Conservation (phyloP, 495 filamentous ascomycete genomes). For the Penicillium canescens region DNA sequence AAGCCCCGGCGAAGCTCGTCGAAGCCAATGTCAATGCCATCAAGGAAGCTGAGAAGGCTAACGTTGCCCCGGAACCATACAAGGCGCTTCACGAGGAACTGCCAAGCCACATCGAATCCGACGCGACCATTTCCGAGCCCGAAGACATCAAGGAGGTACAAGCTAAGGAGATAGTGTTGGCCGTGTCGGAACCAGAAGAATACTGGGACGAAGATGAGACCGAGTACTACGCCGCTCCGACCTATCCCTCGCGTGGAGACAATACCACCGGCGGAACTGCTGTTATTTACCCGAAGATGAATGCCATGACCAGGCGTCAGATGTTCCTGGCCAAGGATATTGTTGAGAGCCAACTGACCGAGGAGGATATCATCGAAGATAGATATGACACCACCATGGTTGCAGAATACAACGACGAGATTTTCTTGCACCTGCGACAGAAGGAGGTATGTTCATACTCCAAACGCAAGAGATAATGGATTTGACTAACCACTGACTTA, state of each 20-base stretch:
- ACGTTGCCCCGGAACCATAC: not conserved
- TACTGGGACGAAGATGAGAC: slow-evolving; percentile 78
- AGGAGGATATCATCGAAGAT: slow-evolving; percentile 80
- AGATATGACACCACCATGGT: slow-evolving; percentile 97
- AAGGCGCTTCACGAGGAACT: not conserved
- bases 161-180: not conserved
- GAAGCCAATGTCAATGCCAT: slow-evolving; percentile 7
- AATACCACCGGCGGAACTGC: slow-evolving; percentile 77
- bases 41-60: slow-evolving; percentile 5
- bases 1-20: slow-evolving; percentile 13
- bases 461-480: not conserved
- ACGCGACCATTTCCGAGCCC: slow-evolving; percentile 13
- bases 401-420: slow-evolving; percentile 92
- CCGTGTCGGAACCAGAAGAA: slow-evolving; percentile 62
- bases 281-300: slow-evolving; percentile 65
- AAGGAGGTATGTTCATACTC: slow-evolving; percentile 71
- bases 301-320: slow-evolving; percentile 46
- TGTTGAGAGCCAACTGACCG: slow-evolving; percentile 60
- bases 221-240: slow-evolving; percentile 76
- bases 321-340: slow-evolving; percentile 65
- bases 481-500: slow-evolving; percentile 36
- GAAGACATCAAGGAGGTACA: slow-evolving; percentile 16
- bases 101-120: slow-evolving; percentile 2
- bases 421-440: slow-evolving; percentile 85
- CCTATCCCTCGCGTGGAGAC: slow-evolving; percentile 70